A percentile compares a stretch with the other conserved stretches of the same genome.
Conservation (phyloP, 164 flowering plant species). For the Nelumbo lutea region DNA sequence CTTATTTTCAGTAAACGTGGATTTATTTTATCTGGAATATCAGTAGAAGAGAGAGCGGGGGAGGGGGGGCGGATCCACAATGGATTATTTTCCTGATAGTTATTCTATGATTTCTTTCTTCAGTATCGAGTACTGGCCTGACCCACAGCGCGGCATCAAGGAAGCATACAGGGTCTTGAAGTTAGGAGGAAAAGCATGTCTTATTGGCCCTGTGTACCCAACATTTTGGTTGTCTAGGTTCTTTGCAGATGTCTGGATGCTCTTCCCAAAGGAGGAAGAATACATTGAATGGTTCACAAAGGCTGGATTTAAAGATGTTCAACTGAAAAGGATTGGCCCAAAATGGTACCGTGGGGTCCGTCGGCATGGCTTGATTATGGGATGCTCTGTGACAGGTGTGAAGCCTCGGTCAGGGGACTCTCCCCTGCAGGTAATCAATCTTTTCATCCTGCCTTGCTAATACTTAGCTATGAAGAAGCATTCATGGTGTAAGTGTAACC, state of each 20-base stretch:
- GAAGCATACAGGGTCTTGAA: slow-evolving; percentile 90
- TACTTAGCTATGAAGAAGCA: background rate
- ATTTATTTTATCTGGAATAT: no score
- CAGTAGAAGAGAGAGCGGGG: no score
- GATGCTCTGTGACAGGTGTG: slow-evolving; percentile 83
- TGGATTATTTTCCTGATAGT: no score
- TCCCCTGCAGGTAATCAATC: slow-evolving; percentile 34
- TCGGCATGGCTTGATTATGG: slow-evolving; percentile 88
- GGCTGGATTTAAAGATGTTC: slow-evolving; percentile 77
- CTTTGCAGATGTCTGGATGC: slow-evolving; percentile 95
- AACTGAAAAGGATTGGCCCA: slow-evolving; percentile 79
- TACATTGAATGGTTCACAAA: slow-evolving; percentile 84
- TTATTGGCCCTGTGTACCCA: slow-evolving; percentile 87
- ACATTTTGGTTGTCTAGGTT: slow-evolving; percentile 85
- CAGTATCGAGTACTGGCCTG: slow-evolving; percentile 97
- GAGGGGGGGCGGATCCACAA: no score
- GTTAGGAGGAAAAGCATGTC: slow-evolving; percentile 71
- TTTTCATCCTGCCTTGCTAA: background rate
- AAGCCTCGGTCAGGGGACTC: slow-evolving; percentile 66
- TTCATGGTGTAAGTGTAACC: no score
- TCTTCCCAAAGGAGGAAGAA: slow-evolving; percentile 87
- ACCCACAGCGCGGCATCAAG: slow-evolving; percentile 84
- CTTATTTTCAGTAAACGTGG: no score
- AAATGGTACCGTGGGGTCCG: slow-evolving; percentile 94
- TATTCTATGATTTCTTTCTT: slow-evolving; percentile 4